Evolutionary conservation across 2,329 filamentous ascomycete genomes (phyloP), one percentile per base, ranked within the genome.

Genomic region (Fusarium phyllophilum): DNA sequence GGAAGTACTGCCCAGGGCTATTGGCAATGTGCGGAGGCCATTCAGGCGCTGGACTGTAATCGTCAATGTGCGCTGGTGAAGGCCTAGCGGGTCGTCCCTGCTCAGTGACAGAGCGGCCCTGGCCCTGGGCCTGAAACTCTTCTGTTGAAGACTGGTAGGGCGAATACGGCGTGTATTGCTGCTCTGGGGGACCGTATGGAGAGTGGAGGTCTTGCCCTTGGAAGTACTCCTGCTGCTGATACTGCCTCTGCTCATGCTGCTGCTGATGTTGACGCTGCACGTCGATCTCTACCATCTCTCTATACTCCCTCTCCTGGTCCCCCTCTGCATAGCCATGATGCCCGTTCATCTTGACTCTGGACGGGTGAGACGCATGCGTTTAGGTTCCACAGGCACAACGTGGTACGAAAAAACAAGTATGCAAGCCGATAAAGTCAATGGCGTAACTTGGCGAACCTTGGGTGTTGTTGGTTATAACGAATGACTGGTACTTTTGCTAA

Each of bases 251-350:
- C 48, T 78, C 75, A 42, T 79, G 78, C 45, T 78, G 74, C 20
- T 79, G 74, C 24, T 80, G 72, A 20, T 78, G 73, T 44, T 78
- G 73, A 46, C 76, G 76, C 26, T 81, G 79, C 18, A 76, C 74
- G 48, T 82, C 81, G 49, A 82, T 81, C 52, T 83, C 81, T 62
- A 81, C 74, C 79, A 81, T 81, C 66, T 82, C 81, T 49, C 79
- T 77, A 62, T 80, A 78, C 70, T 81, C 80, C 31, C 73, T 73
- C 3, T 76, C 74, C 48, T 65, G 65, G 26, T 75, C 67, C 60
- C 55, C 71, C 51, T 73, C 74, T 42, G 62, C 70, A 71, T 72
- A 66, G 56, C 75, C 76, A 55, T 59, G 69, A 66, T 78, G 76
- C 52, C 77, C 78, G 66, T 79, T 81, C 79, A 80, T 81, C 36